These are phyloP conservation scores for Boletus bicolor DNA, from an alignment of 768 basidiomycete genomes.

Conservation along the genomic window DNA sequence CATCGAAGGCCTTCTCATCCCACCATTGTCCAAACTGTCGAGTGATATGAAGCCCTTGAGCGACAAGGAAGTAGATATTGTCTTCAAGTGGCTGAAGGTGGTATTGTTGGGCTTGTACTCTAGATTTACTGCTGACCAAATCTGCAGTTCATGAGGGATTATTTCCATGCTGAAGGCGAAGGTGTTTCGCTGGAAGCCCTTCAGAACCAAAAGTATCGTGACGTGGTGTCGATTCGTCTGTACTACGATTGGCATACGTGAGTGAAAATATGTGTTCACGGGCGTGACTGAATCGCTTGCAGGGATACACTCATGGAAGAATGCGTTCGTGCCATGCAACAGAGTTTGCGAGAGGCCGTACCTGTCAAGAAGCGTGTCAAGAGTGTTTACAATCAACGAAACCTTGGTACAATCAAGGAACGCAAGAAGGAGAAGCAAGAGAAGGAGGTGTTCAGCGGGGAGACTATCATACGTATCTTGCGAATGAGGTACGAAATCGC, in stretches of 20 bases:
- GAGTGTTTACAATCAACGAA: constrained; percentile 88
- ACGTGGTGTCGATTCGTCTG: constrained; percentile 82
- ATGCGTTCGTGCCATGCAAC: constrained; percentile 94
- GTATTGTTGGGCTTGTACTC: neutral
- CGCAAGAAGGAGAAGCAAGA: constrained; percentile 86
- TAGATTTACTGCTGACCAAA: neutral
- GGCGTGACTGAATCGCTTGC: constrained; percentile 7
- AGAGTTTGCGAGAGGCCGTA: constrained; percentile 69
- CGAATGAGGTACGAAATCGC: constrained; percentile 78
- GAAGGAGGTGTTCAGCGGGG: constrained; percentile 71
- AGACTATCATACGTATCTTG: constrained; percentile 91
- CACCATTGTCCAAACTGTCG: constrained; percentile 78
- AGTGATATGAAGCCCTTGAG: constrained; percentile 90
- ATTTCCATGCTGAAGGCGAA: constrained; percentile 93
- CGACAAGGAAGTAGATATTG: constrained; percentile 97
- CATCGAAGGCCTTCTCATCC: constrained; percentile 86
- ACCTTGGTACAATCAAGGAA: constrained; percentile 93
- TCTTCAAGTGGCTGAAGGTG: constrained; percentile 98
- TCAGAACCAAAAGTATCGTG: constrained; percentile 94
- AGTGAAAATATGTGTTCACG: constrained; percentile 26
- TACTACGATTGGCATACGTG: constrained; percentile 97
- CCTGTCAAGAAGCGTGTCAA: constrained; percentile 86
- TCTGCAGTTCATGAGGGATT: constrained; percentile 83
- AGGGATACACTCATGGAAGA: constrained; percentile 90
- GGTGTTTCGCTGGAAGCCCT: constrained; percentile 81